These are phyloP conservation scores for Lenwebbia sp. DNA, from an alignment of 345 rosid genomes.

Conservation along the genomic window DNA sequence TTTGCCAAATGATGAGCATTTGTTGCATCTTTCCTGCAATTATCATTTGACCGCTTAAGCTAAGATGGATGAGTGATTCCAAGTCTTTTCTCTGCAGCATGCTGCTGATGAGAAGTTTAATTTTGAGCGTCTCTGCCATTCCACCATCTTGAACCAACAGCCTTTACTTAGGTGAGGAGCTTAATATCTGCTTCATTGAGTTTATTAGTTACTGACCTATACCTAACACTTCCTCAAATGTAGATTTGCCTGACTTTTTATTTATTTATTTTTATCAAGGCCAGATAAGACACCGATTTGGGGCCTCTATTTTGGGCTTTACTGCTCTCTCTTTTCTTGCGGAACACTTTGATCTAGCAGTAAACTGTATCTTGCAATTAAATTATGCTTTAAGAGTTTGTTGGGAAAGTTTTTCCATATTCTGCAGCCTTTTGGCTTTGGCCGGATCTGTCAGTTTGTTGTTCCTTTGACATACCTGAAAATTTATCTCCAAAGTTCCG, in stretches of 20 bases:
- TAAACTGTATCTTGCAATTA: neutral
- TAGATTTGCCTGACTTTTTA: neutral
- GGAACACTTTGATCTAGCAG: neutral
- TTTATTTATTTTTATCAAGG: neutral
- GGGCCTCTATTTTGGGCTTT: neutral
- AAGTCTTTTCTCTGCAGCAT: constrained; percentile 48
- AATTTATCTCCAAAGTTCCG: neutral
- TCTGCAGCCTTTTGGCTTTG: neutral
- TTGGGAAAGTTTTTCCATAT: neutral
- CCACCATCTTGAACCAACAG: constrained; percentile 89
- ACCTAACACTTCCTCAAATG: neutral
- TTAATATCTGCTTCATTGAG: neutral
- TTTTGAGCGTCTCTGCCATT: constrained; percentile 72
- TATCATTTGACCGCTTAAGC: neutral
- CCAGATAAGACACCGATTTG: neutral
- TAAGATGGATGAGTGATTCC: constrained; percentile 1
- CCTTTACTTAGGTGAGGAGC: constrained; percentile 80
- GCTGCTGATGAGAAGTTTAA: constrained; percentile 99
- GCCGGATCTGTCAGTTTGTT: neutral
- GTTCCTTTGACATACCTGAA: neutral
- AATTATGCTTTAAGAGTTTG: neutral
- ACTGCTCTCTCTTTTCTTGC: neutral
- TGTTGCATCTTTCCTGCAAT: neutral
- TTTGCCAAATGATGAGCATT: neutral
- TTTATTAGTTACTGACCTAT: neutral